phyloP scores from a whole-genome alignment of 805 yeast species.

The Barnettozyma vustinii region DNA sequence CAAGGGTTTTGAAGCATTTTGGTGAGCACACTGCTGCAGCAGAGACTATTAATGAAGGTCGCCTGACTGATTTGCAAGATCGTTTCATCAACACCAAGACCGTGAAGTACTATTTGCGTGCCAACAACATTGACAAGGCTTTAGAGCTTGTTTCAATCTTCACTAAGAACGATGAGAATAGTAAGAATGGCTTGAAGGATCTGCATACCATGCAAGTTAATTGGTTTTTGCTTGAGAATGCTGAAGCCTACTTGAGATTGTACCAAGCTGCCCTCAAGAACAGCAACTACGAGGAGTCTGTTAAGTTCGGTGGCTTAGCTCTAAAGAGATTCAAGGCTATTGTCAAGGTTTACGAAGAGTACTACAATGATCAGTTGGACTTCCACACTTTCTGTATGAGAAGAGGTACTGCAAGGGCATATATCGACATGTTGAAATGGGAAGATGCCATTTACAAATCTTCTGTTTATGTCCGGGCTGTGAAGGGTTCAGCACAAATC shows the following conservation, averaged over 20 bases:
- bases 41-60: slow-evolving; percentile 59
- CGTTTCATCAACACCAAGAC: slow-evolving; percentile 87
- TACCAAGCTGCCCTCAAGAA: slow-evolving; percentile 41
- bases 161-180: slow-evolving; percentile 76
- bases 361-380: slow-evolving; percentile 81
- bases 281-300: slow-evolving; percentile 30
- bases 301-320: slow-evolving; percentile 61
- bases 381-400: slow-evolving; percentile 91
- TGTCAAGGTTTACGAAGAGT: slow-evolving; percentile 61
- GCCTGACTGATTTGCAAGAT: slow-evolving; percentile 80
- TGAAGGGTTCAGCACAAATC: slow-evolving; percentile 55
- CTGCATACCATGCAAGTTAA: slow-evolving; percentile 85
- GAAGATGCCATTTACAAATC: slow-evolving; percentile 66
- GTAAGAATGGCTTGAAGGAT: slow-evolving; percentile 75
- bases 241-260: slow-evolving; percentile 69
- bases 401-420: slow-evolving; percentile 85
- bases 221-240: slow-evolving; percentile 83
- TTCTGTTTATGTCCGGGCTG: slow-evolving; percentile 68
- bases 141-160: slow-evolving; percentile 69
- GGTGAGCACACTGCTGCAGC: slow-evolving; percentile 63
- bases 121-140: slow-evolving; percentile 69
- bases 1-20: slow-evolving; percentile 68
- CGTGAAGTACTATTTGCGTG: slow-evolving; percentile 76
- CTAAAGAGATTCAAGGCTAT: slow-evolving; percentile 72
- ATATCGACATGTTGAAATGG: slow-evolving; percentile 74